Base-by-base conservation (phyloP, 805 yeast species). In the Komagataella kurtzmanii region DNA sequence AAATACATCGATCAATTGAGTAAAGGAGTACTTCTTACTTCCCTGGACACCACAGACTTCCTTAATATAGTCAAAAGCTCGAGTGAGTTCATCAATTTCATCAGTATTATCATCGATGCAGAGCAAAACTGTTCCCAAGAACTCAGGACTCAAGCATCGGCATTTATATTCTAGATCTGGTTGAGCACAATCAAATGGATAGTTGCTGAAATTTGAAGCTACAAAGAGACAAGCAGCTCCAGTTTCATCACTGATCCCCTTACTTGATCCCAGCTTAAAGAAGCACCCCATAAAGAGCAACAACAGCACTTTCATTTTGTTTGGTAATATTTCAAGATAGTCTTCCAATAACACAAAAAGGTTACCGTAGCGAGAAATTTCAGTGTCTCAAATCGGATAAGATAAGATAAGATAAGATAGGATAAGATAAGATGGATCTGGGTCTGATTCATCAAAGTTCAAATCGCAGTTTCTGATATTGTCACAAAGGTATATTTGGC, bases 161-260 rank as follows among this genome's bases (percentile, higher is more conserved):
- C 48, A 46, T 17, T 17, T 46, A 17, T 46, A 46, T 4, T 46
- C 24, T 24, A 46, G 18, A 18, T 46, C 48, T n/a, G 21, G 21
- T 17, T 17, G 21, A 24, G 17, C 10, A 24, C 48, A 46, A 18
- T 46, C 23, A 19, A 46, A 46, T n/a, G 48, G 48, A 21, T 17
- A 46, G 6, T 46, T 46, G 24, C 17, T n/a, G 4, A 46, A 21
- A 17, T 46, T 46, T 12, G 23, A 21, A n/a, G 48, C 21, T 17
- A 46, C 48, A 10, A 21, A 17, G 24, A 46, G 48, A 21, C 48
- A 46, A 17, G 48, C 48, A 7, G 48, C 24, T 23, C 48, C 48
- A 17, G 24, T 46, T 23, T 46, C 21, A 19, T 19, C 21, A 7
- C 21, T 45, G n/a, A 45, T 45, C 6, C 46, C 46, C 21, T 5